Percentiles rank a stretch among this genome's conserved stretches.
Conservation (phyloP, 2,329 filamentous ascomycete genomes). For the Fusarium paranaense region DNA sequence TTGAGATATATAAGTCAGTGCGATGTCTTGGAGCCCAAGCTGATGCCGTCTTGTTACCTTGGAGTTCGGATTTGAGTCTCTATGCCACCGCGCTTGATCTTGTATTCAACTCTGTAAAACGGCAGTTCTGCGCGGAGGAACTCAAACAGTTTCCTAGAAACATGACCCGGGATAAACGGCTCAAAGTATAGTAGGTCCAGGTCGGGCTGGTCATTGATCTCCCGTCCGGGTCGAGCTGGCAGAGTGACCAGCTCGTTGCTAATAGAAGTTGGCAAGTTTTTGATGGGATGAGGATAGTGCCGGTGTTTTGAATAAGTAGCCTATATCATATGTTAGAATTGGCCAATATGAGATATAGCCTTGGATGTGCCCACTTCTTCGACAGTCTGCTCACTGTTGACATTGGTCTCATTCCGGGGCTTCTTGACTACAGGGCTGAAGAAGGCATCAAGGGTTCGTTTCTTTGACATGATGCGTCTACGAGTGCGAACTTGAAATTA, state of each 20-base stretch:
- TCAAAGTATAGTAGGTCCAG: conserved; percentile 82
- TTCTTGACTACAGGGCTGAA: conserved; percentile 58
- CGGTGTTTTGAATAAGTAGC: conserved; percentile 52
- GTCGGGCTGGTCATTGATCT: conserved; percentile 75
- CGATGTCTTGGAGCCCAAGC: background rate
- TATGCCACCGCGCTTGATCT: conserved; percentile 73
- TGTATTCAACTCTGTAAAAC: conserved; percentile 82
- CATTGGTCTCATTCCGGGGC: conserved; percentile 18
- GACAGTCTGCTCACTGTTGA: conserved; percentile 5
- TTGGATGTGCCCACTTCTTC: conserved; percentile 6
- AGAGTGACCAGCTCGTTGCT: conserved; percentile 54
- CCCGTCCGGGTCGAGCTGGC: conserved; percentile 64
- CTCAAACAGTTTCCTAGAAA: conserved; percentile 71
- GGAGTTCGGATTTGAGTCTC: conserved; percentile 71
- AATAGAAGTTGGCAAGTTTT: conserved; percentile 54
- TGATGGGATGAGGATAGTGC: conserved; percentile 64
- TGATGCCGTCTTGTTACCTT: conserved; percentile 48
- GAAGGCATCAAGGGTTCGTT: conserved; percentile 75
- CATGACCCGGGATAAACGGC: conserved; percentile 72
- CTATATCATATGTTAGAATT: conserved; percentile 29
- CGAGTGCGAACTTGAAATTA: background rate
- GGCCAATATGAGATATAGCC: accelerated
- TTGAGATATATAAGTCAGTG: conserved; percentile 19
- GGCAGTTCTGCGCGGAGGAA: conserved; percentile 78
- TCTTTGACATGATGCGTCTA: conserved; percentile 39